Percentiles rank a stretch among this genome's conserved stretches.
phyloP scores from a whole-genome alignment of 169 alveolate species.

The Toxoplasma gondii region DNA sequence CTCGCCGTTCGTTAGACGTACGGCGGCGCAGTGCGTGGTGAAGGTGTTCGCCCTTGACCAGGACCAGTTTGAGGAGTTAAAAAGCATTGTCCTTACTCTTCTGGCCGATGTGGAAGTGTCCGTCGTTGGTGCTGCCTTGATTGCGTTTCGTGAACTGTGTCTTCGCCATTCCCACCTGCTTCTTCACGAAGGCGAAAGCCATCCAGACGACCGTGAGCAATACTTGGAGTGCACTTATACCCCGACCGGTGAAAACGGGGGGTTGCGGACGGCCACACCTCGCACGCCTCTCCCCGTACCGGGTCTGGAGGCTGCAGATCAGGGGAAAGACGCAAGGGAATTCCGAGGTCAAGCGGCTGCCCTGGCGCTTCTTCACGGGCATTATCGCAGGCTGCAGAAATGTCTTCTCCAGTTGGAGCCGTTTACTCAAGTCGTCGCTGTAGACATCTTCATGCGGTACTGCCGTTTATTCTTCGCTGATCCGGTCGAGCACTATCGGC shows the following conservation, averaged over 20 bases:
- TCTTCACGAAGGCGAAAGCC: neutral
- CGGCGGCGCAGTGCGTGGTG: conserved; percentile 82
- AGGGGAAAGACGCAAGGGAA: neutral
- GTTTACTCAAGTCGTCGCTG: conserved; percentile 63
- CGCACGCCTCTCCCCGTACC: neutral
- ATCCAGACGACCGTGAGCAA: neutral
- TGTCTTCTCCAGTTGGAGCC: conserved; percentile 69
- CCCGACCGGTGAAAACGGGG: neutral
- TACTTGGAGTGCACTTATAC: neutral
- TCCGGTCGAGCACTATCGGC: conserved; percentile 12
- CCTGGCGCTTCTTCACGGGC: conserved; percentile 74
- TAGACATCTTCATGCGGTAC: conserved; percentile 63
- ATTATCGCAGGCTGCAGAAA: conserved; percentile 66
- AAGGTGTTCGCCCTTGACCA: conserved; percentile 76
- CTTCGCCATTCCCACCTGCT: conserved; percentile 28
- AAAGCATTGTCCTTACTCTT: conserved; percentile 64
- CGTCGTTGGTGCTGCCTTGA: conserved; percentile 78
- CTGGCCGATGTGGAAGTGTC: conserved; percentile 72
- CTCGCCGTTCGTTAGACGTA: conserved; percentile 83
- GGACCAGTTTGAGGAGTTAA: conserved; percentile 69
- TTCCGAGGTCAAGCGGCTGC: conserved; percentile 18
- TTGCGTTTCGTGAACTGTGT: conserved; percentile 65
- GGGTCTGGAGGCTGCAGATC: neutral
- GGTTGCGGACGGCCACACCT: neutral
- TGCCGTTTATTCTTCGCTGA: conserved; percentile 64